Evolutionary conservation across 768 basidiomycete species (phyloP).

Genomic region (Lentinula detonsa): DNA sequence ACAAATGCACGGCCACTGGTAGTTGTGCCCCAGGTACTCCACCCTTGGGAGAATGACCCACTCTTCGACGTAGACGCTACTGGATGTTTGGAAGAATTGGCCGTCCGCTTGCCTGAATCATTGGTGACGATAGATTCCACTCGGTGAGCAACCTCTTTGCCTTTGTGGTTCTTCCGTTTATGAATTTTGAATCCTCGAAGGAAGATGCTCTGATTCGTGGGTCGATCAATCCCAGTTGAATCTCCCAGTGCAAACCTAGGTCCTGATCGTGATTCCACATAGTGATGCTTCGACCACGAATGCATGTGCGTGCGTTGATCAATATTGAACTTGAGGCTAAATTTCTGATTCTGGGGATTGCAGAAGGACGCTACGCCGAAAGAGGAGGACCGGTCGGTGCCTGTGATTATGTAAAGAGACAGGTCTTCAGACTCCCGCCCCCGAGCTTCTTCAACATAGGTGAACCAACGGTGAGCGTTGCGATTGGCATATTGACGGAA

Average conservation of each 20-base stretch:
- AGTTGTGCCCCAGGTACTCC: background rate
- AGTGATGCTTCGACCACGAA: background rate
- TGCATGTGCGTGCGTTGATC: background rate
- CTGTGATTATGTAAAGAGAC: slow-evolving; percentile 8
- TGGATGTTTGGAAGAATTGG: background rate
- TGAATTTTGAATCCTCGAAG: slow-evolving; percentile 6
- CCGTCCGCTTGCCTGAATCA: background rate
- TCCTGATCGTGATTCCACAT: background rate
- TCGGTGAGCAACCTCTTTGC: background rate
- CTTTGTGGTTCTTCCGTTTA: background rate
- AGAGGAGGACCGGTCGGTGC: slow-evolving; percentile 3
- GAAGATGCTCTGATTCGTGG: slow-evolving; percentile 4
- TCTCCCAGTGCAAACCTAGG: background rate
- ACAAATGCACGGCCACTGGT: background rate
- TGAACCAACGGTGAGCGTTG: slow-evolving; percentile 5
- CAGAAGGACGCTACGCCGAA: slow-evolving; percentile 4
- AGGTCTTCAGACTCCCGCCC: slow-evolving; percentile 1
- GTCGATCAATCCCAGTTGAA: background rate
- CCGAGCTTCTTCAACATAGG: background rate
- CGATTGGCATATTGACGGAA: slow-evolving; percentile 7
- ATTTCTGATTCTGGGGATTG: background rate
- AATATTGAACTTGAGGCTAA: background rate
- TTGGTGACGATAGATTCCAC: background rate
- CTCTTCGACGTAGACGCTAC: background rate
- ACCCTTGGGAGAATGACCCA: background rate